Evolutionary conservation across 2,329 filamentous ascomycete genomes (phyloP), one percentile per base, ranked within the genome.

Genomic region (Hymenoscyphus fructigenus): DNA sequence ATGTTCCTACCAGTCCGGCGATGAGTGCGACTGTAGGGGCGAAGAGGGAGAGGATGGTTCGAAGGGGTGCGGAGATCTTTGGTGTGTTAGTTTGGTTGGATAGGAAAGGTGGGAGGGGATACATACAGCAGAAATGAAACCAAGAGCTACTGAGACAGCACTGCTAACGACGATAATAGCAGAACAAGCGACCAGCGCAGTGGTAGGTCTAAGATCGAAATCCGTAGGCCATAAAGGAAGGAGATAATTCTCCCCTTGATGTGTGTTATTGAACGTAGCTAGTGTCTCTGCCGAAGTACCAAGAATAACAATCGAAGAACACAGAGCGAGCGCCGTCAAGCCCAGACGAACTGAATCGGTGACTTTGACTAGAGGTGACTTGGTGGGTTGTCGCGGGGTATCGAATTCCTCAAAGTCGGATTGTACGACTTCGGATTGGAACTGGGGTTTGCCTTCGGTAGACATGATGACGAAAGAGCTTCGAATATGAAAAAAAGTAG

Each of bases 161-260:
- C 82, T 87, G 66, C 79, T 74, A 7, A 84, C 62, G 6, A 82
- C 73, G 9, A 87, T 79, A 57, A 88, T 75, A 38, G 78, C 75
- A 60, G 84, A 81, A 44, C 83, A 82, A 29, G 78, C 80, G 20
- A 88, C 79, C 29, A 88, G 77, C 9, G 85, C 83, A 34, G 84
- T 76, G 2, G 83, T 85, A 2, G 86, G 85, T 58, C 83, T 79
- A 38, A 86, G 72, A 72, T 88, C 82, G 71, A 88, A 85, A 34
- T 82, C 75, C 15, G 78, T 75, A 0, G 86, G 86, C 86, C 86
- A 89, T 59, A 88, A 72, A 0, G 85, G 79, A 20, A 88, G 79
- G 26, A 82, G 70, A 70, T 79, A 84, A 57, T 81, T 79, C 2
- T 53, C 9, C n/a, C 79, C 72, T 0, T 82, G 71, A 17, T 82